These are phyloP conservation scores for Chlorociboria aeruginascens DNA, from an alignment of 495 filamentous ascomycete genomes.

Conservation along the genomic window DNA sequence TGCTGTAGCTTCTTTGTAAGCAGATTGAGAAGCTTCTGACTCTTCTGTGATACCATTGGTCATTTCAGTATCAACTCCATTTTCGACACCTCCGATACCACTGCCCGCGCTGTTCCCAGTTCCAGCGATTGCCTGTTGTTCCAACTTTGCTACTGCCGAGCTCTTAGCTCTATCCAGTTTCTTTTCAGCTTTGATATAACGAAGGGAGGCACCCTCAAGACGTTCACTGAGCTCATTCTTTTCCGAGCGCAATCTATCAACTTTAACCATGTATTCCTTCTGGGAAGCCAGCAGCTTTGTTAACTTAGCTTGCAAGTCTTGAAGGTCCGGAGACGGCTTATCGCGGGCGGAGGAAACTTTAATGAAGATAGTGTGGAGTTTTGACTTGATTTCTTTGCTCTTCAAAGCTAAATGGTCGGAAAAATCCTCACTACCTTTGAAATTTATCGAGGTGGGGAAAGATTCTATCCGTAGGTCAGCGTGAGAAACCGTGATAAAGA, in stretches of 20 bases:
- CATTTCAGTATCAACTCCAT: constrained; percentile 42
- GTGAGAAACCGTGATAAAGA: neutral
- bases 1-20: constrained; percentile 60
- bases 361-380: constrained; percentile 29
- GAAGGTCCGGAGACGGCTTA: constrained; percentile 47
- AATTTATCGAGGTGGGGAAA: constrained; percentile 49
- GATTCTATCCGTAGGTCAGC: constrained; percentile 22
- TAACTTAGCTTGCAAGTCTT: constrained; percentile 61
- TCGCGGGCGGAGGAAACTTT: constrained; percentile 28
- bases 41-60: constrained; percentile 37
- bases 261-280: constrained; percentile 64
- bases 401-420: constrained; percentile 61
- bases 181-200: constrained; percentile 91
- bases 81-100: constrained; percentile 43
- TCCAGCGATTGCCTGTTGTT: constrained; percentile 68
- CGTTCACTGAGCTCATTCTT: constrained; percentile 75
- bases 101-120: constrained; percentile 38
- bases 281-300: constrained; percentile 64
- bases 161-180: constrained; percentile 82
- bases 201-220: constrained; percentile 70
- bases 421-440: constrained; percentile 60
- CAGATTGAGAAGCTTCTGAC: constrained; percentile 43
- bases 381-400: constrained; percentile 32
- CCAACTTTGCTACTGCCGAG: constrained; percentile 79
- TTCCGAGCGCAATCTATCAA: constrained; percentile 65